phyloP scores from a whole-genome alignment of 1,284 basidiomycete genomes.

The Anthracocystis panici-leucophaei region DNA sequence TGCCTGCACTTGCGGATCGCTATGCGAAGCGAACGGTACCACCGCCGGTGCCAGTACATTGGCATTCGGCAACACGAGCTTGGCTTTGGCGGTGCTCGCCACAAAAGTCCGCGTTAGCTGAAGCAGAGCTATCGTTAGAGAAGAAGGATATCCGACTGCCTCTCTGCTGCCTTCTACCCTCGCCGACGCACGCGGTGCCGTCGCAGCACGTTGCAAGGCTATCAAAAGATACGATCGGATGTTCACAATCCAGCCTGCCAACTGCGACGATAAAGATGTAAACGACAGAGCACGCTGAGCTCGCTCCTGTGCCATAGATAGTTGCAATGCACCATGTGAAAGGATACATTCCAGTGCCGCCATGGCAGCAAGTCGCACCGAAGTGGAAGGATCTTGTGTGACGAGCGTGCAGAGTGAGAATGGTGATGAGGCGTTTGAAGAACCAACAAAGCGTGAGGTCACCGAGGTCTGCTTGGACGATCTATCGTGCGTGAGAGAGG shows the following conservation, averaged over 20 bases:
- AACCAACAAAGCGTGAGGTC: conserved; percentile 6
- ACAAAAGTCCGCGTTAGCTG: conserved; percentile 28
- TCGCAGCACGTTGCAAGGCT: conserved; percentile 21
- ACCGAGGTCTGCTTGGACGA: neutral
- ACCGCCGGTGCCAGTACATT: conserved; percentile 15
- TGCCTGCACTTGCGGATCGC: conserved; percentile 24
- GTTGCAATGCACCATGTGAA: conserved; percentile 22
- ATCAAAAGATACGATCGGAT: conserved; percentile 29
- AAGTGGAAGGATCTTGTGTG: conserved; percentile 18
- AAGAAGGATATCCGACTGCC: conserved; percentile 10
- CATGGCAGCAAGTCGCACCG: conserved; percentile 35
- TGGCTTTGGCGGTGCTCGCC: conserved; percentile 20
- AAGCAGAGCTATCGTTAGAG: conserved; percentile 22
- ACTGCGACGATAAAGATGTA: conserved; percentile 41
- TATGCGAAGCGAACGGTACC: conserved; percentile 18
- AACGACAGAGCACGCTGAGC: conserved; percentile 31
- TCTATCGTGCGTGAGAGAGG: neutral
- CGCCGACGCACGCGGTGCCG: conserved; percentile 7
- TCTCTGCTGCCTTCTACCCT: neutral
- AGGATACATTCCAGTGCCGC: conserved; percentile 26
- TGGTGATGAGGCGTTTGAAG: neutral
- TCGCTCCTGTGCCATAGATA: conserved; percentile 41
- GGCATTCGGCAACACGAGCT: conserved; percentile 16
- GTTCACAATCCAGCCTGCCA: conserved; percentile 42
- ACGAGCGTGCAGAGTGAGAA: conserved; percentile 38